phyloP scores from a whole-genome alignment of 2,329 filamentous ascomycete genomes.

The Nemania sp. region DNA sequence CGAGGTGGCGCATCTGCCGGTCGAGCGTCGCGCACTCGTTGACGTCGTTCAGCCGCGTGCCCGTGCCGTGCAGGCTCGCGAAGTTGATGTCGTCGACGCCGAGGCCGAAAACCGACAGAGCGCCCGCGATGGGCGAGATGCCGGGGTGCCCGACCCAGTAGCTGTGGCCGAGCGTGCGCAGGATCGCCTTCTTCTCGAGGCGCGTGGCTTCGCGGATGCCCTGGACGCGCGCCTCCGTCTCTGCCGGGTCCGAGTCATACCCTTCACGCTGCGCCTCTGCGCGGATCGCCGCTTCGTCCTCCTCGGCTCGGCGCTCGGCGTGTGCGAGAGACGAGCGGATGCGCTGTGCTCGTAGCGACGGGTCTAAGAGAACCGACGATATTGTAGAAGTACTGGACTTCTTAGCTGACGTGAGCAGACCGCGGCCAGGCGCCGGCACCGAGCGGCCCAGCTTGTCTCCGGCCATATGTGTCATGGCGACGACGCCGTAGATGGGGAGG shows the following conservation, averaged over 20 bases:
- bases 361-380: no score
- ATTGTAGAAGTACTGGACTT: no score
- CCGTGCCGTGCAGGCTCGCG: neutral
- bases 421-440: conserved; percentile 92
- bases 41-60: neutral
- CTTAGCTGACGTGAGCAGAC: no score
- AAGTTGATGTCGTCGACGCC: no score
- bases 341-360: no score
- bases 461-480: conserved; percentile 90
- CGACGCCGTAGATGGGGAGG: conserved; percentile 95
- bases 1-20: neutral
- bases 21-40: neutral
- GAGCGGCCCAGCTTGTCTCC: conserved; percentile 99
- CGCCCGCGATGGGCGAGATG: neutral
- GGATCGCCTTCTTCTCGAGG: neutral
- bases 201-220: neutral
- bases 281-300: no score
- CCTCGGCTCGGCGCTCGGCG: no score
- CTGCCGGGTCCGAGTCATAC: no score
- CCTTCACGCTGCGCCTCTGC: no score
- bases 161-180: neutral
- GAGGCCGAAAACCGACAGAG: neutral
- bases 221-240: neutral
- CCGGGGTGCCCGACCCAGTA: neutral
- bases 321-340: no score